Conservation (phyloP, 1,284 basidiomycete genomes). For the Erythrobasidium hasegawianum region DNA sequence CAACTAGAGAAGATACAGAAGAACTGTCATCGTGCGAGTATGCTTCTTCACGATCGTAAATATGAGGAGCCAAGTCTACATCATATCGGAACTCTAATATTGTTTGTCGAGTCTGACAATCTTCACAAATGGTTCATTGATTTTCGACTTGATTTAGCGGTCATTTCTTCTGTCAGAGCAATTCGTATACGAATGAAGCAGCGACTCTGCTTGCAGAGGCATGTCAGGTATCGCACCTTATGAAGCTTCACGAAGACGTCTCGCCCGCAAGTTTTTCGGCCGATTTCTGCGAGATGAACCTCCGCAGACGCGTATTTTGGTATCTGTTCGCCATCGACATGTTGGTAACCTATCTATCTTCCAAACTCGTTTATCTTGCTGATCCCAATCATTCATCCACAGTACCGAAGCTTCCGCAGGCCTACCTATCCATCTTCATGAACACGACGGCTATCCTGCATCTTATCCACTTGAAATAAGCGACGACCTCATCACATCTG, state of each 20-base stretch:
- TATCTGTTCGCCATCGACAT: slow-evolving; percentile 36
- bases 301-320: slow-evolving; percentile 31
- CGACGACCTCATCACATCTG: slow-evolving; percentile 49
- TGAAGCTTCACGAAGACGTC: slow-evolving; percentile 37
- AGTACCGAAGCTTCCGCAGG: slow-evolving; percentile 44
- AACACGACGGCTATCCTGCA: slow-evolving; percentile 40
- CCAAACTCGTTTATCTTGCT: background rate
- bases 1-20: slow-evolving; percentile 40
- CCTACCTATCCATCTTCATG: slow-evolving; percentile 41
- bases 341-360: no score
- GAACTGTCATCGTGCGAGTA: slow-evolving; percentile 42
- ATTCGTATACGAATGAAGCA: slow-evolving; percentile 40
- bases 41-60: slow-evolving; percentile 38
- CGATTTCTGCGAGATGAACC: slow-evolving; percentile 26
- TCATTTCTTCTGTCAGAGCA: slow-evolving; percentile 43
- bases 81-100: slow-evolving; percentile 38
- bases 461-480: slow-evolving; percentile 48
- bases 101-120: slow-evolving; percentile 30
- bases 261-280: background rate
- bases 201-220: slow-evolving; percentile 42
- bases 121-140: background rate
- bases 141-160: slow-evolving; percentile 29
- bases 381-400: slow-evolving; percentile 24
- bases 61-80: slow-evolving; percentile 32
- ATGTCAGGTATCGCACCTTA: slow-evolving; percentile 41